A percentile compares a stretch with the other conserved stretches of the same genome.
Conservation (phyloP, 169 alveolate species). For the Plasmodium gonderi region DNA sequence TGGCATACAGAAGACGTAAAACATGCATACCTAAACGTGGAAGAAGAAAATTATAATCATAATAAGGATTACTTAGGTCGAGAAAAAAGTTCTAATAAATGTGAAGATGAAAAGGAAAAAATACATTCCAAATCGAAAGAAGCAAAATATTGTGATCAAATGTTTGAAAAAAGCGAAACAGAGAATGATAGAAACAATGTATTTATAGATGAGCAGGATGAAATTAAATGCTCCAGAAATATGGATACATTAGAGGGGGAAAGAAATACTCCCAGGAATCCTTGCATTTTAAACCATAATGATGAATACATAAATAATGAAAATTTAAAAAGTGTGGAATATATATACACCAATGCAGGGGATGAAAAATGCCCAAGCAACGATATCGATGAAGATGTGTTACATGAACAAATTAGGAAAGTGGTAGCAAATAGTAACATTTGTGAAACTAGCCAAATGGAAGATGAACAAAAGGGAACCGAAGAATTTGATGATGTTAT, state of each 20-base stretch:
- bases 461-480: background rate
- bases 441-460: background rate
- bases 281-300: background rate
- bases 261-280: background rate
- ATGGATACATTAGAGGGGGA: background rate
- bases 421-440: background rate
- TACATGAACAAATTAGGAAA: background rate
- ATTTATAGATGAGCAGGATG: background rate
- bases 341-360: background rate
- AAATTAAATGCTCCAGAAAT: background rate
- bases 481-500: constrained; percentile 60
- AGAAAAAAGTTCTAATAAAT: background rate
- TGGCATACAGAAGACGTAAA: background rate
- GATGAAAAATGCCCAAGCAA: background rate
- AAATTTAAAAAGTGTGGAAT: background rate
- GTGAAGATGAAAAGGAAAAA: background rate
- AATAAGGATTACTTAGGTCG: background rate
- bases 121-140: background rate
- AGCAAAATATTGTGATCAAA: background rate
- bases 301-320: constrained; percentile 11
- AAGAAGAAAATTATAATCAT: background rate
- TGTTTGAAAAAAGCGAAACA: background rate
- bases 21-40: background rate
- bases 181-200: background rate
- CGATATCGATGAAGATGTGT: background rate